Evolutionary conservation across 2,329 filamentous ascomycete species (phyloP), one percentile per base, ranked within the genome.

Genomic region (Pseudogymnoascus sp.): DNA sequence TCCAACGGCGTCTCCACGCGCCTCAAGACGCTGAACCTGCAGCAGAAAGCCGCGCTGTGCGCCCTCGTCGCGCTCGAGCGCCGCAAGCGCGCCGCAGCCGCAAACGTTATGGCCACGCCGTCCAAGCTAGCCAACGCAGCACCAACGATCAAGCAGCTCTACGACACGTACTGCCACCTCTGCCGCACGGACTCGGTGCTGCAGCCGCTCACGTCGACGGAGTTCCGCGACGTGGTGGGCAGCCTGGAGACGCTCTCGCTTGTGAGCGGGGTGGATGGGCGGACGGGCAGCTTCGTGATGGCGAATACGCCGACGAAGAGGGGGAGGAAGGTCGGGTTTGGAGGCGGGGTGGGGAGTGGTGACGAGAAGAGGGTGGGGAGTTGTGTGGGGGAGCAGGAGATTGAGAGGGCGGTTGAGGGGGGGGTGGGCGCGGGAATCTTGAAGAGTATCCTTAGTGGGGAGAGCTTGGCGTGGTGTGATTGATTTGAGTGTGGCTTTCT

Each of bases 21-120:
- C 64, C 84, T 99, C 13, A 88, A 90, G 74, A 87, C 87, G 4
- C 84, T 99, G 64, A 99, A 97, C 73, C 82, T 99, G 2, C 96
- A 99, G 73, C 95, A 99, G 75, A 97, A 96, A 75, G 95, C 93
- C 3, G 92, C 93, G 0, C 82, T 99, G 9, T 99, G 95, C 77
- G 86, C 93, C 0, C 81, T 99, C 13, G 83, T 93, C 40, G 91
- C 91, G 2, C 85, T 95, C n/a, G 93, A 97, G 74, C 90, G 89
- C 70, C 86, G 86, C 67, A 88, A 84, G 68, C 81, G 85, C 60
- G 78, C 78, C 62, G 77, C 79, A 64, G 83, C 78, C 70, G 78
- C 77, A 38, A 69, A 76, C 35, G 69, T 76, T 33, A 71, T 74
- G 36, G 70, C 71, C 40, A 86, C 88, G 1, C 87, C 88, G 0